Evolutionary conservation across 2,329 filamentous ascomycete genomes (phyloP).

Genomic region (Xylariaceae sp.): DNA sequence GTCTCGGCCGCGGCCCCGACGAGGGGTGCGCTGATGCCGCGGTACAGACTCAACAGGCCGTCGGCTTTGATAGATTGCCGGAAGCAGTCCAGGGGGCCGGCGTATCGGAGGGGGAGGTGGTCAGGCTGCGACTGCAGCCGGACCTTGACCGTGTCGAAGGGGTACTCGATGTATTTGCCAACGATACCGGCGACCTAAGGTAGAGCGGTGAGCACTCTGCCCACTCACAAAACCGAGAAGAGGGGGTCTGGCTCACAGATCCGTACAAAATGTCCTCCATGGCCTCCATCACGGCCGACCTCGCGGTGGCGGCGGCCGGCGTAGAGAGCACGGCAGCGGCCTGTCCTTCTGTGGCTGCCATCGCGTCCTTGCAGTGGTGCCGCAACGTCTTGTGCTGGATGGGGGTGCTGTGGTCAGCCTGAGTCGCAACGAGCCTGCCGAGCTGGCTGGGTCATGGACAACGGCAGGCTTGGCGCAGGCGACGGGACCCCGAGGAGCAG

Average conservation of each 20-base stretch:
- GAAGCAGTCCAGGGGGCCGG: constrained; percentile 88
- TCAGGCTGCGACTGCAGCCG: constrained; percentile 93
- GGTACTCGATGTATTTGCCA: constrained; percentile 96
- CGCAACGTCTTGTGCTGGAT: neutral
- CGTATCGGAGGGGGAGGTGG: constrained; percentile 71
- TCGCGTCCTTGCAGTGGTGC: constrained; percentile 6
- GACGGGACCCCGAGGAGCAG: constrained; percentile 13
- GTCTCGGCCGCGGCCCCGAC: constrained; percentile 88
- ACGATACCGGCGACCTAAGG: constrained; percentile 71
- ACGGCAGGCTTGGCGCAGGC: constrained; percentile 17
- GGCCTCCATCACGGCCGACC: constrained; percentile 51
- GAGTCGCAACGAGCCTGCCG: constrained; percentile 10
- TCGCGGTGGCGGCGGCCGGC: constrained; percentile 7
- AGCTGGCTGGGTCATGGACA: constrained; percentile 13
- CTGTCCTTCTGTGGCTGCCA: constrained; percentile 20
- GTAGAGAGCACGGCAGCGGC: constrained; percentile 15
- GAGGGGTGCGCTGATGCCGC: constrained; percentile 86
- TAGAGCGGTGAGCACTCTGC: constrained; percentile 8
- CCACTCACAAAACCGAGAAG: neutral
- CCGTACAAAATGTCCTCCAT: constrained; percentile 84
- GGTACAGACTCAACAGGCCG: constrained; percentile 76
- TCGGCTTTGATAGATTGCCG: constrained; percentile 73
- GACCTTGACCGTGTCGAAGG: constrained; percentile 97
- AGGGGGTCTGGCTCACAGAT: constrained; percentile 50
- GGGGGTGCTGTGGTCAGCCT: neutral